Percentiles rank a stretch among this genome's conserved stretches.
These are phyloP conservation scores for Paratinospora sagittata DNA, from an alignment of 164 flowering plant genomes.

Conservation along the genomic window DNA sequence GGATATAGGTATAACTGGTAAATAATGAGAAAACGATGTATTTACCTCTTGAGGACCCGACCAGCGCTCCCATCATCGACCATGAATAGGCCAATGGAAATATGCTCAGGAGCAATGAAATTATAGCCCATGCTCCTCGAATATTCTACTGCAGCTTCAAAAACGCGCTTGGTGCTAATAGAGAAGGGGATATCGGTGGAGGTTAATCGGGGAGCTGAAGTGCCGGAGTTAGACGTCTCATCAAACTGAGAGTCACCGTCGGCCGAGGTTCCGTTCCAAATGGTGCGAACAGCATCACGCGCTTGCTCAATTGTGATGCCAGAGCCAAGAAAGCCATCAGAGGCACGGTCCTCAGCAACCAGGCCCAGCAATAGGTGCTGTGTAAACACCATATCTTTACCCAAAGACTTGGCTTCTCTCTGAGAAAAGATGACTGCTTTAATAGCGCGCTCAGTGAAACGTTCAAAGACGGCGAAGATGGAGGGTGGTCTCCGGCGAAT, in stretches of 20 bases:
- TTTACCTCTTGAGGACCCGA: slow-evolving; percentile 63
- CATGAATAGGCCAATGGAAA: slow-evolving; percentile 60
- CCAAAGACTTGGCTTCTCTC: slow-evolving; percentile 59
- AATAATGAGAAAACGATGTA: too few relatives aligned
- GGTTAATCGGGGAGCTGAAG: slow-evolving; percentile 1
- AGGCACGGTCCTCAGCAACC: slow-evolving; percentile 55
- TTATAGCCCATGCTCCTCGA: slow-evolving; percentile 65
- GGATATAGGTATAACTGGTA: background rate
- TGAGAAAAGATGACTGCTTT: slow-evolving; percentile 68
- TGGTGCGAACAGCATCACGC: slow-evolving; percentile 43
- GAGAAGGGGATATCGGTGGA: slow-evolving; percentile 59
- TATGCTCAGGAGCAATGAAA: slow-evolving; percentile 74
- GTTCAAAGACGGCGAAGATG: slow-evolving; percentile 56
- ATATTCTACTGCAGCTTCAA: slow-evolving; percentile 76
- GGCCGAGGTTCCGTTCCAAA: slow-evolving; percentile 36
- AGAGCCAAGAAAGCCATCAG: slow-evolving; percentile 55
- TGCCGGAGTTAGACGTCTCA: background rate
- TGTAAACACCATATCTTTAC: slow-evolving; percentile 58
- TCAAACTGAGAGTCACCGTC: background rate
- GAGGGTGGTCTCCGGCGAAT: slow-evolving; percentile 11
- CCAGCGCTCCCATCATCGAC: slow-evolving; percentile 68
- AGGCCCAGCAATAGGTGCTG: slow-evolving; percentile 76
- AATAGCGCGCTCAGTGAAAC: slow-evolving; percentile 73
- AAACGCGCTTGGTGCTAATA: slow-evolving; percentile 59
- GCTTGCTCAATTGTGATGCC: slow-evolving; percentile 53